Evolutionary conservation across 192 early-diverging fungal genomes (phyloP), one percentile per base, ranked within the genome.

Genomic region (Allomyces arbusculus): DNA sequence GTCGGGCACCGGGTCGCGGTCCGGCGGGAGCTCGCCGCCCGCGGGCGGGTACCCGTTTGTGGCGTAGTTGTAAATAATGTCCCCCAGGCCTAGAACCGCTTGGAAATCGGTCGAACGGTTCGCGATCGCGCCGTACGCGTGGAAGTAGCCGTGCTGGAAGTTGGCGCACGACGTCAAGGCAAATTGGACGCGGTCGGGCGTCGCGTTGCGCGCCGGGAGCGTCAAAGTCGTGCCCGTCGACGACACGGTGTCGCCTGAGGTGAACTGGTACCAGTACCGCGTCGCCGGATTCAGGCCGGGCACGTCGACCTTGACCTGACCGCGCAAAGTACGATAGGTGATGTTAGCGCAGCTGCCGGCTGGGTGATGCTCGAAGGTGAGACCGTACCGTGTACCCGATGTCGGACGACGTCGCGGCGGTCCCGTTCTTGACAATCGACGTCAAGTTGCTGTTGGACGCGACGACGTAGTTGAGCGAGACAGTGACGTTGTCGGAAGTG

Each of bases 31-130:
- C 10, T 73, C 73, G 40, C 72, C 70, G 63, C 73, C 73, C 16
- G 50, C 16, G 16, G 50, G 12, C 50, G 12, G 12, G 61, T 74
- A 77, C 28, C 70, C 69, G 19, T 69, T 67, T 61, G 74, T 3
- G 1, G 14, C 23, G 40, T 77, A 77, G 50, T 77, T 73, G 65
- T 77, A 77, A 58, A 77, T 71, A 63, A 73, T 73, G 55, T 77
- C 76, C 1, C 76, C 76, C 3, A 77, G 63, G 62, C 73, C 73
- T 8, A 77, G 62, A 58, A 74, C 73, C 19, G 74, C 28, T 61
- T 77, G 72, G n/a, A 77, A 65, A 43, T 40, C 33, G 33, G 70
- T 73, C n/a, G 23, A 16, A 3, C 64, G 28, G 16, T 22, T 50
- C 23, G 68, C 72, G 33, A 77, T 70, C 44, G 61, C 61, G 26